A percentile compares a stretch with the other conserved stretches of the same genome.
Conservation (phyloP, 2,329 filamentous ascomycete genomes). For the Claviceps sp. region DNA sequence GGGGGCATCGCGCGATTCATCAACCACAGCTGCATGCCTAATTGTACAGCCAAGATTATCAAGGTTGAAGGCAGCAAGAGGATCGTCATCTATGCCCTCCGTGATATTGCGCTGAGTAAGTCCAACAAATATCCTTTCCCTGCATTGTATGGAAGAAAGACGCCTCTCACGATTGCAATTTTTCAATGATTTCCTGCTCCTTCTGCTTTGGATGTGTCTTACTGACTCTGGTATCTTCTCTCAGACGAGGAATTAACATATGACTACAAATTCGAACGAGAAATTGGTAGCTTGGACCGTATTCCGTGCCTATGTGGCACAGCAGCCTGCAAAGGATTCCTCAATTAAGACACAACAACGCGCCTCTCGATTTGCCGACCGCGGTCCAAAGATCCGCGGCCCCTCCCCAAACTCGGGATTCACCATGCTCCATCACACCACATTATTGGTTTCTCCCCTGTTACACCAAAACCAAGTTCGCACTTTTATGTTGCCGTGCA, state of each 20-base stretch:
- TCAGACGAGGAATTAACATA: conserved; percentile 97
- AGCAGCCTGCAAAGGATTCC: conserved; percentile 93
- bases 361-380: background rate
- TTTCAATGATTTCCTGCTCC: background rate
- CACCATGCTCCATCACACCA: background rate
- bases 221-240: conserved; percentile 2
- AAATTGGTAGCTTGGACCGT: conserved; percentile 85
- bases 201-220: background rate
- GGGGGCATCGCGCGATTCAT: conserved; percentile 97
- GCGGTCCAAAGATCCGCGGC: no score
- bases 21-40: conserved; percentile 96
- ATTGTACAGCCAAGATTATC: conserved; percentile 98
- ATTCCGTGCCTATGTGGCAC: conserved; percentile 97
- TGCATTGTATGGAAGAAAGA: background rate
- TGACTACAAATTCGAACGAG: conserved; percentile 99
- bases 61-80: conserved; percentile 95
- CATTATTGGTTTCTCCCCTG: background rate
- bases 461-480: background rate
- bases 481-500: background rate
- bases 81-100: conserved; percentile 95
- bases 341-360: conserved; percentile 55
- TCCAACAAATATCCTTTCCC: conserved; percentile 12
- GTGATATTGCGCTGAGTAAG: conserved; percentile 90
- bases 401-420: background rate
- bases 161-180: background rate